phyloP scores from a whole-genome alignment of 1,284 basidiomycete species.

The Ustilago crameri region DNA sequence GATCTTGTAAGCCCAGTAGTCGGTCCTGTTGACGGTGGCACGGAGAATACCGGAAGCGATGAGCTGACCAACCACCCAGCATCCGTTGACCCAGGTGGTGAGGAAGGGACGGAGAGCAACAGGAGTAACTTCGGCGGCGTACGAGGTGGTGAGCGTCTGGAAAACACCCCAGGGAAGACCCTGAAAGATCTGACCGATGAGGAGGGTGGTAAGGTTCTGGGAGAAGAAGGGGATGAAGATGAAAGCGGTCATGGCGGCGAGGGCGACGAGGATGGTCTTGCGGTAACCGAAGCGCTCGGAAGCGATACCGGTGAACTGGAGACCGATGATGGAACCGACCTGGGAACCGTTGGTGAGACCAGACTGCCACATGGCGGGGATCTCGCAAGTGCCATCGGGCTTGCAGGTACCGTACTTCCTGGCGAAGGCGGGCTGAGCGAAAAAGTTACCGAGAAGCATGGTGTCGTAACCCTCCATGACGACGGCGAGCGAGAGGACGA shows the following conservation, averaged over 20 bases:
- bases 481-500: conserved; percentile 70
- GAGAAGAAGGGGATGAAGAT: conserved; percentile 70
- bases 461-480: conserved; percentile 70
- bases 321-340: conserved; percentile 68
- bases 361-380: conserved; percentile 71
- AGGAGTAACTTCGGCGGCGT: conserved; percentile 72
- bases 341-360: conserved; percentile 60
- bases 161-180: conserved; percentile 70
- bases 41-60: conserved; percentile 70
- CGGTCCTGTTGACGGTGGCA: conserved; percentile 60
- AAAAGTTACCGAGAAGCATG: conserved; percentile 65
- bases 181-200: conserved; percentile 68
- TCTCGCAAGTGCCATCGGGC: conserved; percentile 66
- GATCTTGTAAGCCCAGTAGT: conserved; percentile 68
- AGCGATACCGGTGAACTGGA: conserved; percentile 68
- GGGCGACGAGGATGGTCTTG: conserved; percentile 63
- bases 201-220: conserved; percentile 67
- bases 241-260: conserved; percentile 65
- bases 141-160: conserved; percentile 71
- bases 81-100: conserved; percentile 71
- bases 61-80: conserved; percentile 70
- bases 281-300: conserved; percentile 70
- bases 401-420: conserved; percentile 63
- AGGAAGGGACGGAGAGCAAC: conserved; percentile 70
- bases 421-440: conserved; percentile 68